These are phyloP conservation scores for Cunninghamia lanceolata DNA, from an alignment of 75 land plant species.

Conservation along the genomic window DNA sequence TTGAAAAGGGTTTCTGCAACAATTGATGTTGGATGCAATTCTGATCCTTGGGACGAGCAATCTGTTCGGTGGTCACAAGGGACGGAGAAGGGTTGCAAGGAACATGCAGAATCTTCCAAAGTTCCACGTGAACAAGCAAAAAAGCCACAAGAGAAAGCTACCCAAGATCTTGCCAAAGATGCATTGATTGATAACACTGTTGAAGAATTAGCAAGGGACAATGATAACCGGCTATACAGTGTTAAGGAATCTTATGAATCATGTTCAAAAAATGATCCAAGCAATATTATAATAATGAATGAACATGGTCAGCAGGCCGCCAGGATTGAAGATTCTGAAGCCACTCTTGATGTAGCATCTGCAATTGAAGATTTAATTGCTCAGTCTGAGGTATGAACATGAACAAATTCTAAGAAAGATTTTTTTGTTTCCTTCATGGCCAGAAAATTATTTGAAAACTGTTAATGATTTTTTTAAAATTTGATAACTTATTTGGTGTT, in stretches of 20 bases:
- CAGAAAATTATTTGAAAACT: background rate
- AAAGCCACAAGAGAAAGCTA: background rate
- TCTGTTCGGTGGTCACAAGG: constrained; percentile 13
- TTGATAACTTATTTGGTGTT: background rate
- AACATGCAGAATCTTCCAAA: background rate
- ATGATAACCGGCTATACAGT: background rate
- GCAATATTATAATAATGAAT: background rate
- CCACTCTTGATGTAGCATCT: constrained; percentile 70
- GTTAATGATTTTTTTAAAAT: background rate
- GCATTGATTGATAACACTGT: background rate
- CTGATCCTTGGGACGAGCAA: constrained; percentile 10
- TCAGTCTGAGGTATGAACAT: constrained; percentile 68
- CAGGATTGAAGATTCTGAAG: constrained; percentile 14
- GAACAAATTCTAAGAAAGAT: background rate
- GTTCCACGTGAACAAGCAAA: background rate
- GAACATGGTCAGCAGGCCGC: constrained; percentile 4
- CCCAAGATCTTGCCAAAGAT: background rate
- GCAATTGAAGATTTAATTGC: constrained; percentile 87
- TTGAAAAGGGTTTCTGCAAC: constrained; percentile 4
- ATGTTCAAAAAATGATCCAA: background rate
- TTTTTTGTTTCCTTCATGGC: background rate
- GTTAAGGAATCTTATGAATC: constrained; percentile 4
- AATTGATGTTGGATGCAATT: constrained; percentile 3
- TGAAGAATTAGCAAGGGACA: background rate
- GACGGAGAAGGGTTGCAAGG: constrained; percentile 10